Evolutionary conservation across 495 filamentous ascomycete genomes (phyloP).

Genomic region (Penicillium soppii): DNA sequence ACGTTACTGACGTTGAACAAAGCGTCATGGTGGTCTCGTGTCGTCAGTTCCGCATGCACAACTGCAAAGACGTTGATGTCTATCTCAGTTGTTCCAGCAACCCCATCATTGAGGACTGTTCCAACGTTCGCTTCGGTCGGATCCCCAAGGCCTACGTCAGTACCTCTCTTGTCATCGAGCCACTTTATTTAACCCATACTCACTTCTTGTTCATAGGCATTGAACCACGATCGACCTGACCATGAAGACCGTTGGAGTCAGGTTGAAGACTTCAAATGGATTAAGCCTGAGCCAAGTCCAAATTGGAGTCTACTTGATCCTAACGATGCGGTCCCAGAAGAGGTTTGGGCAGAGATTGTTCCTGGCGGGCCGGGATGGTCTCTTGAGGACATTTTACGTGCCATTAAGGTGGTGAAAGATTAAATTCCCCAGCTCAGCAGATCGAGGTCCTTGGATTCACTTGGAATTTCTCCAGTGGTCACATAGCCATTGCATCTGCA

Average conservation of each 20-base stretch:
- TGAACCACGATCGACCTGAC: conserved; percentile 38
- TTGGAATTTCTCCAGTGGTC: no score
- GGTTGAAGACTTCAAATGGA: conserved; percentile 97
- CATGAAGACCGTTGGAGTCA: conserved; percentile 74
- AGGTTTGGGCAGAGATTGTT: conserved; percentile 70
- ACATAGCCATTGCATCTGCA: no score
- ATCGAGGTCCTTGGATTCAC: background rate
- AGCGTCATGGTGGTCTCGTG: conserved; percentile 74
- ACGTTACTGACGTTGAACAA: conserved; percentile 73
- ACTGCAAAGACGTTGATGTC: conserved; percentile 73
- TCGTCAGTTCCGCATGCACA: conserved; percentile 88
- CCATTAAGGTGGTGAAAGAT: conserved; percentile 45
- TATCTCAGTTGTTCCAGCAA: conserved; percentile 80
- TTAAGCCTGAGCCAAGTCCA: conserved; percentile 80
- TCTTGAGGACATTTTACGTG: conserved; percentile 66
- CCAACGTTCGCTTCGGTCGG: conserved; percentile 72
- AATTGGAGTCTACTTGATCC: conserved; percentile 77
- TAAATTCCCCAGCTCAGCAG: conserved; percentile 3
- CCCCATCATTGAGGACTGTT: conserved; percentile 93
- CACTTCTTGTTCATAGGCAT: no score
- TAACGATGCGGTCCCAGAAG: conserved; percentile 57
- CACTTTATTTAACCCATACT: background rate
- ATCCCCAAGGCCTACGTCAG: conserved; percentile 68
- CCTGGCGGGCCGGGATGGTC: conserved; percentile 60
- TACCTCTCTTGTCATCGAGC: conserved; percentile 4